These are phyloP conservation scores for Psilocybe cyanescens DNA, from an alignment of 768 basidiomycete genomes.

Conservation along the genomic window DNA sequence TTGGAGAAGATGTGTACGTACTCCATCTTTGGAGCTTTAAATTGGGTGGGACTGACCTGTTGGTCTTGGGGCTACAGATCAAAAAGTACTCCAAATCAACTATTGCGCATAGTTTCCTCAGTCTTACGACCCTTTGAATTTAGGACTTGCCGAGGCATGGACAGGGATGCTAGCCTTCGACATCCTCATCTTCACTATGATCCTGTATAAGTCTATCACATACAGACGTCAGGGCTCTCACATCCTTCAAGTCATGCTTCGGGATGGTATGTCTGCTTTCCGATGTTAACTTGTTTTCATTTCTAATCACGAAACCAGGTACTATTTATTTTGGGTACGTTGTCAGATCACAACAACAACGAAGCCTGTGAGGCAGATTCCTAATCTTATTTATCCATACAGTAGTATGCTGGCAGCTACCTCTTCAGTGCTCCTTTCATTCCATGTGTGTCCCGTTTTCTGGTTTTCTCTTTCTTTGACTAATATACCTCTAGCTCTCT, in stretches of 20 bases:
- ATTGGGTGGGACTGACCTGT: neutral
- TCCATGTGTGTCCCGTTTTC: conserved; percentile 14
- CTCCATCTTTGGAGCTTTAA: neutral
- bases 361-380: neutral
- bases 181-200: conserved; percentile 43
- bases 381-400: neutral
- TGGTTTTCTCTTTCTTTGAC: neutral
- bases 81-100: neutral
- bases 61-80: neutral
- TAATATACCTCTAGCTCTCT: neutral
- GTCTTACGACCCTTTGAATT: conserved; percentile 21
- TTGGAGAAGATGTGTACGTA: conserved; percentile 24
- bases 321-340: conserved; percentile 46
- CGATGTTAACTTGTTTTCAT: neutral
- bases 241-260: conserved; percentile 38
- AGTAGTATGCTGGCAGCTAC: conserved; percentile 24
- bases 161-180: conserved; percentile 44
- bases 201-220: conserved; percentile 38
- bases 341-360: neutral
- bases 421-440: conserved; percentile 19
- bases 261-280: conserved; percentile 39
- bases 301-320: conserved; percentile 26
- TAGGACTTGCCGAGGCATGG: conserved; percentile 38
- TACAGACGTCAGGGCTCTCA: conserved; percentile 21
- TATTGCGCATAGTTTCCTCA: neutral